Base-by-base conservation (phyloP, 352 stramenopile genomes). In the Globisporangium recalcitrans region DNA sequence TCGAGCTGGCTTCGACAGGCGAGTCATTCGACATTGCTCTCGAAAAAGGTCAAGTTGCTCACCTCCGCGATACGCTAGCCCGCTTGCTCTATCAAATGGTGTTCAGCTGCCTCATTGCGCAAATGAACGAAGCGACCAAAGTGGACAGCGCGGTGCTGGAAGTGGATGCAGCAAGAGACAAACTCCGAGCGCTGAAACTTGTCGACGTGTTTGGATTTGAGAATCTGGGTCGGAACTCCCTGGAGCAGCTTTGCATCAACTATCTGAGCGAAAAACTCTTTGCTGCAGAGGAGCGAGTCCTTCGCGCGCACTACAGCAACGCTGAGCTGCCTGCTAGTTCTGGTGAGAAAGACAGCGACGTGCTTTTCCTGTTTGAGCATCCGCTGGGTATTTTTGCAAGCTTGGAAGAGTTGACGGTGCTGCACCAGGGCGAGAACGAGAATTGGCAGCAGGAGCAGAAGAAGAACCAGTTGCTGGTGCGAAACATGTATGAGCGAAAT, bases 201-300 rank as follows among this genome's bases (percentile, higher is more conserved):
- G 62, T 93, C 38, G 83, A 93, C 29, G 70, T 91, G 36, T 91
- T 90, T 61, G 83, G 83, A 0, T 93, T 90, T 49, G 83, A 93
- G 68, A 75, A 82, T 55, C 70, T 93, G n/a, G 14, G 56, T 22
- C 55, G 63, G 29, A 91, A 91, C 63, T 93, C 83, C 22, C 69
- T 91, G 36, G 83, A 88, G 69, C 83, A 93, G 53, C 70, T 93
- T 0, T 91, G 81, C 49, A 89, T 93, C 58, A 93, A 93, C 56
- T 93, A 88, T 63, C 58, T 89, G 63, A 91, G 74, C n/a, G 83
- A 93, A 31, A 93, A 91, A 49, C 71, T 93, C 10, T 82, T 82
- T 22, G 63, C 61, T 5, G 75, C 68, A 11, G 78, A 90, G 26
- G 42, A 69, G 27, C 60, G 70, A 24, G 21, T 70, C 7, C 32